Evolutionary conservation across 2,329 filamentous ascomycete species (phyloP).

Genomic region (Fusarium agapanthi): DNA sequence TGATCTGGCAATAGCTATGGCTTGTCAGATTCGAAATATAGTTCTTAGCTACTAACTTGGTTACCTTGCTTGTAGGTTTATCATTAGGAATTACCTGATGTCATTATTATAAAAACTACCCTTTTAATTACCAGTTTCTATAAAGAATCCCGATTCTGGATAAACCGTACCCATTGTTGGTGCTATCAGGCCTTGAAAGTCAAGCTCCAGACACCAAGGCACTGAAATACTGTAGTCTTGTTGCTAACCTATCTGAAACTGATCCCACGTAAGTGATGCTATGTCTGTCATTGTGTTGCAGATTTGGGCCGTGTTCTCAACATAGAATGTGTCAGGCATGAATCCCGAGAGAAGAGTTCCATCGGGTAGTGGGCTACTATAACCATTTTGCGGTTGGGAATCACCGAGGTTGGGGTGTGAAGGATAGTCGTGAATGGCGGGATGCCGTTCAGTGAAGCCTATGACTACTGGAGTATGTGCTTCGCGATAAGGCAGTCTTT

Average conservation of each 20-base stretch:
- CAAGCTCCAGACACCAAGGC: not conserved
- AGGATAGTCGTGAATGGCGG: accelerated
- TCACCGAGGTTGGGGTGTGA: not conserved
- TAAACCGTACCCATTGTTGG: not conserved
- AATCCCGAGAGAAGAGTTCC: accelerated
- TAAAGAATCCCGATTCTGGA: not conserved
- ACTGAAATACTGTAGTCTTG: not conserved
- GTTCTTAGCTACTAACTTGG: too few species aligned
- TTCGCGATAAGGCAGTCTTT: not conserved
- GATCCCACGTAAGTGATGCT: not conserved
- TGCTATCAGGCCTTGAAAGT: not conserved
- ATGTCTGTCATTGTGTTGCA: not conserved
- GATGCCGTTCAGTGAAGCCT: not conserved
- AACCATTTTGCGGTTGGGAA: not conserved
- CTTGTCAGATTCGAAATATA: accelerated
- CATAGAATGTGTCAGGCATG: not conserved
- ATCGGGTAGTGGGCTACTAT: too few species aligned
- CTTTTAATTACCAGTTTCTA: not conserved
- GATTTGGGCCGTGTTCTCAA: not conserved
- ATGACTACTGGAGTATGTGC: too few species aligned
- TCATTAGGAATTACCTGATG: too few species aligned
- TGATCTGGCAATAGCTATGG: too few species aligned
- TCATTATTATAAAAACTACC: too few species aligned
- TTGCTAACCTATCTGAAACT: not conserved
- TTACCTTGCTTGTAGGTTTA: accelerated